Percentiles rank a stretch among this genome's conserved stretches.
phyloP scores from a whole-genome alignment of 2,329 filamentous ascomycete genomes.

The Neofusicoccum parvum region DNA sequence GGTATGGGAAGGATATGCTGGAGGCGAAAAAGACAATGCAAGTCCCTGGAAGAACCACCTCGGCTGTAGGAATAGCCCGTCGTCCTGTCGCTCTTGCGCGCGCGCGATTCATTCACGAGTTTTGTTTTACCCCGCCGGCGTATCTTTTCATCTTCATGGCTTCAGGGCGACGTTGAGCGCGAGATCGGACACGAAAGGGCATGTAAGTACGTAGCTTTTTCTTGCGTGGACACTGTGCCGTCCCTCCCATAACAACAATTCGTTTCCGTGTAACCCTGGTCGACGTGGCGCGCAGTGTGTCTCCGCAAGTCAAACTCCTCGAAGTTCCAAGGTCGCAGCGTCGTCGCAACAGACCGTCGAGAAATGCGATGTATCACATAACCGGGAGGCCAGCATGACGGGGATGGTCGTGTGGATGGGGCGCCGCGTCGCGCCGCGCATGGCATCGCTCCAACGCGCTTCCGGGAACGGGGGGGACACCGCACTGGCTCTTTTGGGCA shows the following conservation, averaged over 20 bases:
- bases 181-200: background rate
- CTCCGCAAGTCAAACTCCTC: background rate
- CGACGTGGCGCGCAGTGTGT: conserved; percentile 9
- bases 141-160: background rate
- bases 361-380: conserved; percentile 18
- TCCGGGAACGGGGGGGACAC: background rate
- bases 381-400: conserved; percentile 4
- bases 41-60: conserved; percentile 7
- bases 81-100: conserved; percentile 11
- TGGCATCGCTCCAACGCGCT: conserved; percentile 4
- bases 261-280: conserved; percentile 10
- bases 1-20: conserved; percentile 3
- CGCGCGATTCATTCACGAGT: background rate
- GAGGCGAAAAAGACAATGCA: conserved; percentile 9
- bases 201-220: conserved; percentile 15
- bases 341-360: conserved; percentile 1
- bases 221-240: background rate
- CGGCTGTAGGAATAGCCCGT: conserved; percentile 3
- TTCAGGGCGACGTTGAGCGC: background rate
- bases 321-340: background rate
- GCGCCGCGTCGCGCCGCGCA: background rate
- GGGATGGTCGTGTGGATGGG: background rate
- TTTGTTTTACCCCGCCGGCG: background rate
- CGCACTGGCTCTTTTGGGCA: too few relatives aligned
- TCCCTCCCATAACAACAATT: background rate